Evolutionary conservation across 331 rosid genomes (phyloP).

Genomic region (Arachis monticola): DNA sequence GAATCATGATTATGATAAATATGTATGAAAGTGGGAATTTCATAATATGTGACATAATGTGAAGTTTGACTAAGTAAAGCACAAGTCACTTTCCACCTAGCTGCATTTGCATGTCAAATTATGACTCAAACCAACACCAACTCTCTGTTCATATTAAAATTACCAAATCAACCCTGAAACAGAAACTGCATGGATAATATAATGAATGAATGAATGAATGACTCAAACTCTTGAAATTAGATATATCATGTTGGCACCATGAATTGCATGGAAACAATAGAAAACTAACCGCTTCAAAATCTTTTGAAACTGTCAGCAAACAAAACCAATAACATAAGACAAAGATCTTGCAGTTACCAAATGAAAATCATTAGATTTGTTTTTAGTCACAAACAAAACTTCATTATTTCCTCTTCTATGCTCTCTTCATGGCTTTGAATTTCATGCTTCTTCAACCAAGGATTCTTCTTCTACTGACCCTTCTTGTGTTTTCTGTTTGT

Average conservation of each 20-base stretch:
- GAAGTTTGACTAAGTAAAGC: conserved; percentile 35
- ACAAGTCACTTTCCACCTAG: conserved; percentile 8
- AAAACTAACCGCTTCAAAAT: conserved; percentile 42
- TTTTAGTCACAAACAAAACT: neutral
- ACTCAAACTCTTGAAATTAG: neutral
- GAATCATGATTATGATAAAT: neutral
- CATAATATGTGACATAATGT: neutral
- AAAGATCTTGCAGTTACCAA: conserved; percentile 28
- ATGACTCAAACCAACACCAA: conserved; percentile 32
- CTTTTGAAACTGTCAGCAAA: conserved; percentile 69
- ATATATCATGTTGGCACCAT: conserved; percentile 19
- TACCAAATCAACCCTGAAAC: conserved; percentile 27
- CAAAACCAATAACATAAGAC: conserved; percentile 43
- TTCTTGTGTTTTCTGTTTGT: conserved; percentile 22
- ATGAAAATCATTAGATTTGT: conserved; percentile 36
- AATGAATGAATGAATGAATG: neutral
- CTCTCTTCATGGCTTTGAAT: conserved; percentile 61
- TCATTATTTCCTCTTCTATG: neutral
- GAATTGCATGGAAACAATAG: conserved; percentile 1
- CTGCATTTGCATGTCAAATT: conserved; percentile 17
- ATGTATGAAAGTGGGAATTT: neutral
- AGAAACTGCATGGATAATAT: neutral
- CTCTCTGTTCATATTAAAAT: neutral
- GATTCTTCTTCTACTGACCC: neutral
- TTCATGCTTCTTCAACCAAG: conserved; percentile 40